Percentiles rank a stretch among this genome's conserved stretches.
Evolutionary conservation across 2,329 filamentous ascomycete genomes (phyloP).

Genomic region (Pseudocercospora cruenta): DNA sequence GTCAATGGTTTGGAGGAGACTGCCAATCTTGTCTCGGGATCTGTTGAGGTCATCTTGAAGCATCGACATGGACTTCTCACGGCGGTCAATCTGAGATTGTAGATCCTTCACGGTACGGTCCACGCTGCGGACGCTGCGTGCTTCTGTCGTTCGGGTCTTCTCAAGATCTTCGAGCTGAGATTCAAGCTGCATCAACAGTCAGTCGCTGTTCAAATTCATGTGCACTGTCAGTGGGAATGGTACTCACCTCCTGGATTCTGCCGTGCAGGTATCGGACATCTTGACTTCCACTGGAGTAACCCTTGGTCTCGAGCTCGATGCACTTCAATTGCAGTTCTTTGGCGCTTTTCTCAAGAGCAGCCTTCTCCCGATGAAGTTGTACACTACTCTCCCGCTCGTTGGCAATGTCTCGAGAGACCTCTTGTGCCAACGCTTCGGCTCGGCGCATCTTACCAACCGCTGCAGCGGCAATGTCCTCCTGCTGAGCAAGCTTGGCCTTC

Average conservation of each 20-base stretch:
- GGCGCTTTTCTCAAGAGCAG: conserved; percentile 81
- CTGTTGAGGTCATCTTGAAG: conserved; percentile 82
- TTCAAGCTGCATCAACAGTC: conserved; percentile 39
- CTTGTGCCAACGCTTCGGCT: conserved; percentile 81
- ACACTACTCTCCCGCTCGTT: conserved; percentile 81
- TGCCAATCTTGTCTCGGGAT: conserved; percentile 86
- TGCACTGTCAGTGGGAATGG: conserved; percentile 1
- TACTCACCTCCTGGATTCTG: conserved; percentile 86
- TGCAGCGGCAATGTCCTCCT: conserved; percentile 88
- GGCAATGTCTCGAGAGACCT: conserved; percentile 91
- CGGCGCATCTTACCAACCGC: conserved; percentile 97
- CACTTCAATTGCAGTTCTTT: conserved; percentile 89
- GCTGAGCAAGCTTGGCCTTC: conserved; percentile 84
- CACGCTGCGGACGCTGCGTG: conserved; percentile 86
- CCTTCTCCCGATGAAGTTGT: conserved; percentile 87
- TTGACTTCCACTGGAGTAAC: conserved; percentile 90
- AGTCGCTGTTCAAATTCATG: conserved; percentile 32
- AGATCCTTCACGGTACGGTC: conserved; percentile 94
- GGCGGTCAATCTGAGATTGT: conserved; percentile 87
- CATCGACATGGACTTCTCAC: conserved; percentile 81
- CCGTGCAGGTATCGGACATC: conserved; percentile 95
- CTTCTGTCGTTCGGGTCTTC: conserved; percentile 77
- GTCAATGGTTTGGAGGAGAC: conserved; percentile 87
- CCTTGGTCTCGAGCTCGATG: conserved; percentile 94
- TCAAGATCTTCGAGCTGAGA: conserved; percentile 81